Evolutionary conservation across 345 rosid species (phyloP), one percentile per base, ranked within the genome.

Genomic region (Arabidopsis suecica): DNA sequence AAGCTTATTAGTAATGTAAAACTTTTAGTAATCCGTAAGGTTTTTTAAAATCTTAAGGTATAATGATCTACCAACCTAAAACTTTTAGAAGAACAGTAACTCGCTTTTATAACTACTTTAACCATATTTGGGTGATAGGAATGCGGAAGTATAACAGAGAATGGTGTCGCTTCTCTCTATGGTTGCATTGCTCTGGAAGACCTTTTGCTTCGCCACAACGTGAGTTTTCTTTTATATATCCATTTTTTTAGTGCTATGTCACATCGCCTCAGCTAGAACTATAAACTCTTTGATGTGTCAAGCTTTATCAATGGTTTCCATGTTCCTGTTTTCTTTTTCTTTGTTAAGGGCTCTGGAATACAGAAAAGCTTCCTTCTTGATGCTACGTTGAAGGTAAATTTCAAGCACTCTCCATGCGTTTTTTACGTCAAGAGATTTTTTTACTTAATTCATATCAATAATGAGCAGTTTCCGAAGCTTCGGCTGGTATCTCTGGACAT

Each of bases 161-260:
- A 78, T 51, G 96, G 89, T 18, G 74, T 86, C 50, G 59, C 83
- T 74, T 86, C 88, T 81, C 86, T 92, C 61, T 84, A 81, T 62
- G 61, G 82, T 40, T 88, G 93, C 78, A 53, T 49, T 61, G 91
- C 96, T 59, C 88, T 92, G 10, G 96, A 92, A 82, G 84, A 84
- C 83, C 85, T 92, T 71, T 73, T 82, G 59, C 83, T 92, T 69
- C 91, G 93, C 22, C 97, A 92, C 86, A 92, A 85, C 71, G 96
- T 92, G 68, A 85, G 88, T 58, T 60, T 36, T 82, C 73, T 69
- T 59, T 60, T 45, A 13, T 14, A 16, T 32, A 18, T 41, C 61
- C 16, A 40, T 42, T 48, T 12, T 33, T 45, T 33, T 34, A 45
- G 20, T 63, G 54, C 23, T 48, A 14, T 49, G 22, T 7, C 2